phyloP scores from a whole-genome alignment of 352 stramenopile genomes.

The Phytophthora cactorum region DNA sequence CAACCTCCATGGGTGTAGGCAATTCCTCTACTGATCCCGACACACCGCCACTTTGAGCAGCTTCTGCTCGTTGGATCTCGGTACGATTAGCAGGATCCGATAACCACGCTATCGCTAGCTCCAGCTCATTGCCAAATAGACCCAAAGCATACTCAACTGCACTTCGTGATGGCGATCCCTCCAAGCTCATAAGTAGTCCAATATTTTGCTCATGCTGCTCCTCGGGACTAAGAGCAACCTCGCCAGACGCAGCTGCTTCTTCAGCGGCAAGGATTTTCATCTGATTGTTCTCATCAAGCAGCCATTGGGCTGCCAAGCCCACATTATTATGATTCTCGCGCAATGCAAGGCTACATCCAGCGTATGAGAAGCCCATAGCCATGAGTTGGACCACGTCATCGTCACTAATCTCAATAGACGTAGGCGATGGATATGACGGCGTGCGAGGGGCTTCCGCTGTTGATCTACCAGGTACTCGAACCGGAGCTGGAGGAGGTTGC shows the following conservation, averaged over 20 bases:
- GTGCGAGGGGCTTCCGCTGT: constrained; percentile 12
- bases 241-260: constrained; percentile 52
- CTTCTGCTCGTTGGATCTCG: constrained; percentile 72
- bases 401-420: constrained; percentile 56
- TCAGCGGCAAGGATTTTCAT: constrained; percentile 70
- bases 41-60: constrained; percentile 1
- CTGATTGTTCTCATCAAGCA: constrained; percentile 84
- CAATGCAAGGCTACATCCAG: constrained; percentile 72
- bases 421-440: constrained; percentile 9
- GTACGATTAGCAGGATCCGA: constrained; percentile 58
- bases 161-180: constrained; percentile 54
- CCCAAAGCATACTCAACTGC: constrained; percentile 68
- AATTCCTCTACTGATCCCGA: constrained; percentile 7
- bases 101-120: constrained; percentile 73
- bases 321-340: constrained; percentile 73
- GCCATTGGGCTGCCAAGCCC: constrained; percentile 79
- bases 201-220: constrained; percentile 74
- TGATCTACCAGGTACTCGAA: constrained; percentile 12
- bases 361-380: constrained; percentile 91
- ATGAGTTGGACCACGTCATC: constrained; percentile 90
- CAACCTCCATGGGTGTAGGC: constrained; percentile 46
- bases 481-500: constrained; percentile 55
- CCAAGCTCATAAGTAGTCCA: constrained; percentile 74
- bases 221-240: constrained; percentile 61
- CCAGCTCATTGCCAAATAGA: constrained; percentile 70